Base-by-base conservation (phyloP, 345 rosid species). In the Moringa oleifera region DNA sequence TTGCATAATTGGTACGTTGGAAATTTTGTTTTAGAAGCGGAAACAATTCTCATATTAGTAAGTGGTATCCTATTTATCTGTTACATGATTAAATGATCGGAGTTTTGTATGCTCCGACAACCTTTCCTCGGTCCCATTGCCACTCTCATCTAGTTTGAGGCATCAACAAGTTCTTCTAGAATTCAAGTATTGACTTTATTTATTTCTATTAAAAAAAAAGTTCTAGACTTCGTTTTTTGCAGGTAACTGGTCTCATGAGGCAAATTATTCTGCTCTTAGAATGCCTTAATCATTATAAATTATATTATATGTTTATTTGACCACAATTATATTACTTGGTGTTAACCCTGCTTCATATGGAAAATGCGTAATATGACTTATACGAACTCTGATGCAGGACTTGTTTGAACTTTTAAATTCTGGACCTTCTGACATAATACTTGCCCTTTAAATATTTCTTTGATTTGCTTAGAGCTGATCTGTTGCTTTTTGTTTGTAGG, bases 401-500 rank as follows among this genome's bases (percentile, higher is more conserved):
- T 68, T 24, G 41, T 5, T 57, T 56, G 41, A 46, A 13, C 46
- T 3, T 57, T 56, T 23, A 46, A n/a, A 9, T 49, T 51, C 12
- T 20, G 25, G 23, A 12, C 33, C 33, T 21, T 55, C 24, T 49
- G 11, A 49, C 19, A 22, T 55, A 4, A 41, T 33, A 9, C 63
- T 20, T 59, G 49, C 28, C 9, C 23, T 51, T 51, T 47, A n/a
- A 33, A 33, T 51, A 51, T 3, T 51, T 51, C 54, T 18, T 19
- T 23, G 10, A 16, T 53, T 33, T 28, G 51, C 20, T 59, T 45
- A 18, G 24, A 47, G 25, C 31, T 62, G 63, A 46, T 55, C 23
- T 16, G 46, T n/a, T 20, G 41, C 21, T 36, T 63, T 28, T 51
- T 13, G n/a, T 53, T 65, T 62, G 62, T 65, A 90, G 98, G 97